A percentile compares a stretch with the other conserved stretches of the same genome.
Evolutionary conservation across 345 rosid species (phyloP).

Genomic region (Linum usitatissimum): DNA sequence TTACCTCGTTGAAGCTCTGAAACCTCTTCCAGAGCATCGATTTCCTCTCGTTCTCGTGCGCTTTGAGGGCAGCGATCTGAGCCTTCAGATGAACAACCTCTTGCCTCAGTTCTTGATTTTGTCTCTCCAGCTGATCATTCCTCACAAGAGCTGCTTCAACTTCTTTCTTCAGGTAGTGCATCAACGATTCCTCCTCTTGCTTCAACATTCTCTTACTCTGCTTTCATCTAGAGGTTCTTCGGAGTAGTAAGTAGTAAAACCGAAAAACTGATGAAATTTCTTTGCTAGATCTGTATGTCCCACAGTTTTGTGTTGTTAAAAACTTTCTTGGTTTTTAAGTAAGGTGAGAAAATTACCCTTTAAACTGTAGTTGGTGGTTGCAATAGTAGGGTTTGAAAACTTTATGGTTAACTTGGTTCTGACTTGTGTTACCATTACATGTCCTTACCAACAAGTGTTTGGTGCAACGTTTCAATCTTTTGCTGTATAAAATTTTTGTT

Average conservation of each 20-base stretch:
- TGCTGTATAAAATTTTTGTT: slow-evolving; percentile 15
- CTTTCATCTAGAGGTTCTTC: slow-evolving; percentile 8
- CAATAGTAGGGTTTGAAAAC: slow-evolving; percentile 11
- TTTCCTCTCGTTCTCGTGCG: slow-evolving; percentile 79
- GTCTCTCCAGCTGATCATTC: slow-evolving; percentile 57
- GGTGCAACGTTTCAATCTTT: slow-evolving; percentile 37
- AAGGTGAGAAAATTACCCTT: slow-evolving; percentile 22
- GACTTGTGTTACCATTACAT: slow-evolving; percentile 16
- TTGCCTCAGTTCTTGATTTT: slow-evolving; percentile 57
- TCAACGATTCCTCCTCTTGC: slow-evolving; percentile 44
- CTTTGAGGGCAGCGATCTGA: slow-evolving; percentile 57
- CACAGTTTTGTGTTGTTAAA: slow-evolving; percentile 9
- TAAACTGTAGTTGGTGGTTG: slow-evolving; percentile 3
- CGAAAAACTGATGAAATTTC: neutral
- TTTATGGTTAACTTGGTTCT: slow-evolving; percentile 14
- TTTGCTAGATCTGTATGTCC: slow-evolving; percentile 11
- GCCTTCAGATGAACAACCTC: slow-evolving; percentile 62
- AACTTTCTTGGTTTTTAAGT: slow-evolving; percentile 26
- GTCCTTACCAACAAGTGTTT: slow-evolving; percentile 27
- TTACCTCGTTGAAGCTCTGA: slow-evolving; percentile 42
- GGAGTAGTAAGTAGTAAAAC: too few species aligned
- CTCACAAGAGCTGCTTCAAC: slow-evolving; percentile 42
- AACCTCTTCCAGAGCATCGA: slow-evolving; percentile 84
- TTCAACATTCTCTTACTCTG: slow-evolving; percentile 27
- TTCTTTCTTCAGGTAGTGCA: slow-evolving; percentile 47